Percentiles rank a stretch among this genome's conserved stretches.
Conservation (phyloP, 352 stramenopile species). For the Detonula confervacea region DNA sequence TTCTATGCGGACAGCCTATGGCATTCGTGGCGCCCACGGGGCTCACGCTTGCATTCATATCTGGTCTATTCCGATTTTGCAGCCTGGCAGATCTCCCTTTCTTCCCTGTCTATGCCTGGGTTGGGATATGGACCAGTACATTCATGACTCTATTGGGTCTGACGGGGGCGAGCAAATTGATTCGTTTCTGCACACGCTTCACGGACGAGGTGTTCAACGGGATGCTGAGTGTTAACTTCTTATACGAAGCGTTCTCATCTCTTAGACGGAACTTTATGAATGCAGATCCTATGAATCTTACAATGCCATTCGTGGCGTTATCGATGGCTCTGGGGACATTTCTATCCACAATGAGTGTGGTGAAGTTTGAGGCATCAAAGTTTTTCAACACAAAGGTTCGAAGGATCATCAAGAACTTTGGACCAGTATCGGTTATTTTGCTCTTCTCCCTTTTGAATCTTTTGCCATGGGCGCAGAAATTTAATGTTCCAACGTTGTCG, state of each 20-base stretch:
- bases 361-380: conserved; percentile 77
- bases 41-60: conserved; percentile 86
- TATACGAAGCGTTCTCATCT: conserved; percentile 85
- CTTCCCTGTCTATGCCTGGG: conserved; percentile 88
- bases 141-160: conserved; percentile 84
- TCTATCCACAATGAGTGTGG: conserved; percentile 66
- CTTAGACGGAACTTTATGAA: conserved; percentile 84
- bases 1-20: conserved; percentile 85
- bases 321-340: conserved; percentile 78
- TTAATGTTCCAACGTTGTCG: conserved; percentile 78
- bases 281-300: conserved; percentile 81
- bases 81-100: conserved; percentile 82
- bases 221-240: conserved; percentile 88
- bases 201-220: conserved; percentile 90
- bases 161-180: conserved; percentile 79
- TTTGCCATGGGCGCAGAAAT: conserved; percentile 74
- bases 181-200: conserved; percentile 88
- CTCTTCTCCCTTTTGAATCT: conserved; percentile 82
- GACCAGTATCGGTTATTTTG: conserved; percentile 86
- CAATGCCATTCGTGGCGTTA: conserved; percentile 80
- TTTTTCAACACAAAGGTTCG: conserved; percentile 85
- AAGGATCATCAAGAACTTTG: conserved; percentile 86
- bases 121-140: conserved; percentile 86
- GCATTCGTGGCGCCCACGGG: conserved; percentile 85
- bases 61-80: conserved; percentile 80